These are phyloP conservation scores for Diaporthe vexans DNA, from an alignment of 2,329 filamentous ascomycete species.

Conservation along the genomic window DNA sequence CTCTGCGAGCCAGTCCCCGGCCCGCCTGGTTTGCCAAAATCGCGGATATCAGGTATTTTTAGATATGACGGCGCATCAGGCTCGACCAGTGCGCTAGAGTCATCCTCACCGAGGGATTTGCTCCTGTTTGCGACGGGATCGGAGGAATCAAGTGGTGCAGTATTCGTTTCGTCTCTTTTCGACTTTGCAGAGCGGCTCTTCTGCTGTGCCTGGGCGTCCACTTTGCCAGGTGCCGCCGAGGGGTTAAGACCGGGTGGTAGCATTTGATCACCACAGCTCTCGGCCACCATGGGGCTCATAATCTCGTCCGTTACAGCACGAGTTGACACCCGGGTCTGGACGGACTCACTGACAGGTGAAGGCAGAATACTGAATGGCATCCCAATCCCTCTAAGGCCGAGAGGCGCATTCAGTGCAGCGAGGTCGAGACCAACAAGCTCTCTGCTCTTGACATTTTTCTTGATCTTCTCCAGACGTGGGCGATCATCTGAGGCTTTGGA, in stretches of 20 bases:
- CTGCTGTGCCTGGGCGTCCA: not conserved
- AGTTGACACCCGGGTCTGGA: not conserved
- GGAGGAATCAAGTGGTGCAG: not conserved
- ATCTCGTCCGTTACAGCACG: not conserved
- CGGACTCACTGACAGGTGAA: slow-evolving; percentile 38
- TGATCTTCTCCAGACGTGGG: slow-evolving; percentile 57
- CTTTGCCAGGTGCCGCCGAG: not conserved
- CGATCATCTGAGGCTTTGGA: not conserved
- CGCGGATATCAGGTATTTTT: not conserved
- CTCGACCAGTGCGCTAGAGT: not conserved
- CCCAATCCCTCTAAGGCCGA: slow-evolving; percentile 39
- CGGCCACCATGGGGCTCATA: not conserved
- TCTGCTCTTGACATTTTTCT: slow-evolving; percentile 60
- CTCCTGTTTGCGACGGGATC: too few species aligned
- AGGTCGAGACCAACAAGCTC: slow-evolving; percentile 60
- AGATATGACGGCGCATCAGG: not conserved
- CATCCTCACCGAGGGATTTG: not conserved
- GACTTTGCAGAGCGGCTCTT: not conserved
- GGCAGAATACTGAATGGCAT: slow-evolving; percentile 40
- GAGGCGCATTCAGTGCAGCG: slow-evolving; percentile 30
- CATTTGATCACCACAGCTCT: not conserved
- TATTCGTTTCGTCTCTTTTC: not conserved
- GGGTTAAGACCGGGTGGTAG: not conserved
- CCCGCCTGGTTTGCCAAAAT: not conserved
- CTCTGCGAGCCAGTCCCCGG: not conserved